Percentiles rank a stretch among this genome's conserved stretches.
Evolutionary conservation across 1,139 yeast species (phyloP).

Genomic region (Geotrichum candidum): DNA sequence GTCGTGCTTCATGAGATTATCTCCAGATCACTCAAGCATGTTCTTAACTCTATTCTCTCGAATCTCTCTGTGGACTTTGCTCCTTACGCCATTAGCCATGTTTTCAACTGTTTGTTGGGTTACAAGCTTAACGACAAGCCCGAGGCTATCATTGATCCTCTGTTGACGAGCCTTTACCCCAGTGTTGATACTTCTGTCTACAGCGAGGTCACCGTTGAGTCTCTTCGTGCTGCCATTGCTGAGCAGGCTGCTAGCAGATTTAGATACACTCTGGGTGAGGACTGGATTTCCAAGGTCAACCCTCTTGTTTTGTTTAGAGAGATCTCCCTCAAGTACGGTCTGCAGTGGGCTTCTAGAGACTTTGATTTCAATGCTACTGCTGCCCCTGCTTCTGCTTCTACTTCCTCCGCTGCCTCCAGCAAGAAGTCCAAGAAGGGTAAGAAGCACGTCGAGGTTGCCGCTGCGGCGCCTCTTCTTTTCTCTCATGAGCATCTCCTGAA

Average conservation of each 20-base stretch:
- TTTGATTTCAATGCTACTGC: conserved; percentile 39
- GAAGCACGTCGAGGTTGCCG: conserved; percentile 34
- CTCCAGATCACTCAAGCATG: conserved; percentile 73
- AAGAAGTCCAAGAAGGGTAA: conserved; percentile 39
- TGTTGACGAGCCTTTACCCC: conserved; percentile 37
- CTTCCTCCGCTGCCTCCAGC: conserved; percentile 20
- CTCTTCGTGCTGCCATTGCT: conserved; percentile 42
- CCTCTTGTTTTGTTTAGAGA: conserved; percentile 54
- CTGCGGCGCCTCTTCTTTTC: conserved; percentile 27
- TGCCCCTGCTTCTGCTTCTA: conserved; percentile 38
- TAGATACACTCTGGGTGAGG: conserved; percentile 50
- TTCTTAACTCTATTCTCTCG: conserved; percentile 48
- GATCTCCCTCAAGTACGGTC: conserved; percentile 71
- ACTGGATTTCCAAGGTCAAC: conserved; percentile 40
- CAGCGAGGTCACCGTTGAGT: conserved; percentile 41
- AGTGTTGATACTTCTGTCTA: conserved; percentile 41
- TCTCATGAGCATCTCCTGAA: conserved; percentile 52
- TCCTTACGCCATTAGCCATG: conserved; percentile 58
- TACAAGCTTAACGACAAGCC: conserved; percentile 9
- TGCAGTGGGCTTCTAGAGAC: conserved; percentile 66
- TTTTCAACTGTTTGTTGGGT: conserved; percentile 61
- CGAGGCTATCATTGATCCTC: conserved; percentile 20
- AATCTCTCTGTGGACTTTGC: conserved; percentile 50
- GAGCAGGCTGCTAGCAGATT: conserved; percentile 49
- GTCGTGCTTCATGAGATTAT: conserved; percentile 64